A percentile compares a stretch with the other conserved stretches of the same genome.
phyloP scores from a whole-genome alignment of 139 green algal genomes.

The Volvox africanus region DNA sequence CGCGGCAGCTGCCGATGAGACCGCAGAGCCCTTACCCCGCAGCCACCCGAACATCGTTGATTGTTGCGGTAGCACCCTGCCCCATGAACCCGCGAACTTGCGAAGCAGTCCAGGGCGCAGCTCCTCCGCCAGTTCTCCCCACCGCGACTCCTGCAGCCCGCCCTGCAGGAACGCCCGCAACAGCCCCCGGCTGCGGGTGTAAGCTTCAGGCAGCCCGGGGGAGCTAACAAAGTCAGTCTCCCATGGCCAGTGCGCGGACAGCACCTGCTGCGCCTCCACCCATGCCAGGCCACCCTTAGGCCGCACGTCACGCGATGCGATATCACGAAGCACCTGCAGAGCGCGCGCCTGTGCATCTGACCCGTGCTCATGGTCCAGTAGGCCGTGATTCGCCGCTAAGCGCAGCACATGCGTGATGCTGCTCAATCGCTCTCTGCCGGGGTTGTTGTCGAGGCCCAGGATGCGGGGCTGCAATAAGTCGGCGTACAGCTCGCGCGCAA shows the following conservation, averaged over 20 bases:
- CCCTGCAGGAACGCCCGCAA: not conserved
- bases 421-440: not conserved
- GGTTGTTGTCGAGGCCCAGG: not conserved
- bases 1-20: too few species aligned
- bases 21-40: not conserved
- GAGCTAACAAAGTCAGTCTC: not conserved
- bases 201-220: not conserved
- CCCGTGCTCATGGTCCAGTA: not conserved
- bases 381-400: not conserved
- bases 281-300: not conserved
- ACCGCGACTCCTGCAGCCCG: not conserved
- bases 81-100: not conserved
- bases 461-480: not conserved
- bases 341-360: not conserved
- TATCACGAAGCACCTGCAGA: not conserved
- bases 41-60: not conserved
- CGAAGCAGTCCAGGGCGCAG: not conserved
- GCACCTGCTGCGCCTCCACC: not conserved
- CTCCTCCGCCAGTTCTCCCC: not conserved
- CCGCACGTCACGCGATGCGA: too few species aligned
- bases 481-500: not conserved
- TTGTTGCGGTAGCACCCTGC: not conserved
- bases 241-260: not conserved
- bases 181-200: not conserved
- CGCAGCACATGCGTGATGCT: not conserved